Base-by-base conservation (phyloP, 2,329 filamentous ascomycete genomes). In the Sclerotinia spermophila region DNA sequence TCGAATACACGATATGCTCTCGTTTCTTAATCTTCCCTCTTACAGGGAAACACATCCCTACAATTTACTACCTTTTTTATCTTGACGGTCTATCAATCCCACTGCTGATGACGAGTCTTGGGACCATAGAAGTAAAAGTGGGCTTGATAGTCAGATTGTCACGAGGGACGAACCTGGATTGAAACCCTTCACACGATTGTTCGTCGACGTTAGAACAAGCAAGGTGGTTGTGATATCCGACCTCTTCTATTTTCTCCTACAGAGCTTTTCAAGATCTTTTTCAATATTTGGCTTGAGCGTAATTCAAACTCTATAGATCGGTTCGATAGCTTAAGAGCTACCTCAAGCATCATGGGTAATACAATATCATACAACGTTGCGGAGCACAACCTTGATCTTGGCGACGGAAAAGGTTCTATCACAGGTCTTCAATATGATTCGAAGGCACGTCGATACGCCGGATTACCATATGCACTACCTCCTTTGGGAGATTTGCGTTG, bases 391-490 rank as follows among this genome's bases (percentile, higher is more conserved):
- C 67, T 80, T 19, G 71, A 75, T 35, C 71, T 80, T 3, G 79
- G 76, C 8, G 58, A 40, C 13, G 67, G 58, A n/a, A 64, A 59
- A 58, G 80, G 80, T 17, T 71, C 67, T 3, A 77, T 82, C 55
- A 76, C 73, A 56, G 80, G 80, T n/a, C 67, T 81, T 7, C 79
- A 82, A 53, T 78, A 76, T 65, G 79, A 81, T 70, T 62, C 76
- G 15, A 81, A 81, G 72, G 75, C 80, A 2, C 77, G 79, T 30
- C 77, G 80, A 42, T 82, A 79, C 44, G 74, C 77, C 0, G 79
- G 77, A 0, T 62, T 78, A n/a, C 76, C 75, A 33, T 78, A 77
- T 53, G 75, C 76, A 17, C 69, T 77, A 3, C 75, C 76, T 40
- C 76, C 76, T 3, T 72, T 71, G 2, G 76, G 76, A 6, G 56